Evolutionary conservation across 495 filamentous ascomycete species (phyloP).

Genomic region (Hyaloscypha variabilis): DNA sequence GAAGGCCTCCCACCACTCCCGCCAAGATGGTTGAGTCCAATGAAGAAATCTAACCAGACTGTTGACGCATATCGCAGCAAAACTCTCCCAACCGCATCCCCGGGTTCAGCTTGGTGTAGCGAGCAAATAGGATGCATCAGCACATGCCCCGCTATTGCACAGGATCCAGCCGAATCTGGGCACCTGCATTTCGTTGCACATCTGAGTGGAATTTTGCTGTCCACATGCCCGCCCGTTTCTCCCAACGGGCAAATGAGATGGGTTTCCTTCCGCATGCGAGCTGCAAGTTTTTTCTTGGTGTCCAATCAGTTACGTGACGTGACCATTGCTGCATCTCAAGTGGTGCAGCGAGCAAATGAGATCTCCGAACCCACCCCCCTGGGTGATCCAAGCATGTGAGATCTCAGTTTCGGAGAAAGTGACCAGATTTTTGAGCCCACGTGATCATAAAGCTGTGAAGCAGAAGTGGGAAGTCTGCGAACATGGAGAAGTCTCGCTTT

Average conservation of each 20-base stretch:
- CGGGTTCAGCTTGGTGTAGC: not conserved
- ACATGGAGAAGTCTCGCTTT: no score
- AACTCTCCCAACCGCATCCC: not conserved
- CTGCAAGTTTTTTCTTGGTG: not conserved
- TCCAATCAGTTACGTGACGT: no score
- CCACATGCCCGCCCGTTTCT: not conserved
- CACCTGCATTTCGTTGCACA: conserved; percentile 2
- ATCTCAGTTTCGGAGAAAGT: no score
- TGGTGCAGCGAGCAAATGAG: no score
- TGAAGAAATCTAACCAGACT: not conserved
- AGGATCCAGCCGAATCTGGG: not conserved
- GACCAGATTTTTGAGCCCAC: no score
- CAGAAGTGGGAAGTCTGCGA: no score
- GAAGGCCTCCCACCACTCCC: not conserved
- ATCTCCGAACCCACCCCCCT: no score
- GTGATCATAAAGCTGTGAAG: no score
- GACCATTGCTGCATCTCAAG: no score
- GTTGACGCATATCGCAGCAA: not conserved
- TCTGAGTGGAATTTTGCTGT: not conserved
- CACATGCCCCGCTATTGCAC: not conserved
- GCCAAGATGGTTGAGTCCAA: not conserved
- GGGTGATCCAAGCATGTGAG: no score
- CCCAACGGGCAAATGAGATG: not conserved
- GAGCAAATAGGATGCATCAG: not conserved
- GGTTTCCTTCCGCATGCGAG: not conserved